phyloP scores from a whole-genome alignment of 768 basidiomycete genomes.

The Xerocomellus amylosporus region DNA sequence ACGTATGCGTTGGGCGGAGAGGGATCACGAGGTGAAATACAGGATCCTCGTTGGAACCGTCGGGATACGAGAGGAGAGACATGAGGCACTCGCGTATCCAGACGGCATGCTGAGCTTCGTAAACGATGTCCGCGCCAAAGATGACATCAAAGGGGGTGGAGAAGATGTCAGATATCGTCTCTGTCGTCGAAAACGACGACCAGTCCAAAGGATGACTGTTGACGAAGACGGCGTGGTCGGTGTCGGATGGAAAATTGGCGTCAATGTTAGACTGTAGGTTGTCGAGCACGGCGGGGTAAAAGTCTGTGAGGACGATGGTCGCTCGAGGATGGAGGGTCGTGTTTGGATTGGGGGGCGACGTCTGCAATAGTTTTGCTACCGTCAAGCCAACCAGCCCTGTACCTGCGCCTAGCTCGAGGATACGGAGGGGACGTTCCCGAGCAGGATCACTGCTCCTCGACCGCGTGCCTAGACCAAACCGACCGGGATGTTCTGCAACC shows the following conservation, averaged over 20 bases:
- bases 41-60: neutral
- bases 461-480: conserved; percentile 42
- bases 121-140: conserved; percentile 54
- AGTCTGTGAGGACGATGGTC: conserved; percentile 46
- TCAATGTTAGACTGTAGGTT: conserved; percentile 47
- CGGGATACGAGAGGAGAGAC: conserved; percentile 34
- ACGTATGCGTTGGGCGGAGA: conserved; percentile 58
- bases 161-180: conserved; percentile 22
- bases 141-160: conserved; percentile 45
- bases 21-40: conserved; percentile 78
- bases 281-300: conserved; percentile 44
- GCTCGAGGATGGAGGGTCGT: neutral
- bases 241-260: conserved; percentile 30
- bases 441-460: neutral
- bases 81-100: conserved; percentile 47
- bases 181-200: conserved; percentile 28
- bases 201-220: conserved; percentile 38
- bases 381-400: conserved; percentile 53
- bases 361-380: conserved; percentile 33
- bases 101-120: conserved; percentile 46
- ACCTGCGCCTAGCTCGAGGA: conserved; percentile 58
- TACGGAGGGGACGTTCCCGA: conserved; percentile 25
- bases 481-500: conserved; percentile 54
- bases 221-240: conserved; percentile 16
- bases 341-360: neutral